phyloP scores from a whole-genome alignment of 768 basidiomycete species.

The Tricholomella constricta region DNA sequence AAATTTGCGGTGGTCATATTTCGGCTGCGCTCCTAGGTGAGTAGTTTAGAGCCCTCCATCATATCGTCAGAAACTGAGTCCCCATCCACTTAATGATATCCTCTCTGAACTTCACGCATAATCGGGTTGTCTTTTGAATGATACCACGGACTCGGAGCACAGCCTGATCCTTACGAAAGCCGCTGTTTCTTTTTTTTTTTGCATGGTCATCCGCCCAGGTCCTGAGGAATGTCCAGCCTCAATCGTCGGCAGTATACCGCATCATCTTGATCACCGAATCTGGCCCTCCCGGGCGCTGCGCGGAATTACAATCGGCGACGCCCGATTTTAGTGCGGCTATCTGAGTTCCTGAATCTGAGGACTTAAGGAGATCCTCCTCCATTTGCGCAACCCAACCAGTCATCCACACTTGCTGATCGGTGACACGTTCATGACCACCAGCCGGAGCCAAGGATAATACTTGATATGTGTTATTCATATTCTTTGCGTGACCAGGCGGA shows the following conservation, averaged over 20 bases:
- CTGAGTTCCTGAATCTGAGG: constrained; percentile 13
- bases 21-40: neutral
- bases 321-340: constrained; percentile 20
- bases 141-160: too few species aligned
- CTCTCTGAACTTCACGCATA: too few species aligned
- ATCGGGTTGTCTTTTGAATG: too few species aligned
- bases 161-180: too few species aligned
- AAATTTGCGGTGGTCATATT: neutral
- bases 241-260: constrained; percentile 4
- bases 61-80: constrained; percentile 12
- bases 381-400: constrained; percentile 2
- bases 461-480: constrained; percentile 5
- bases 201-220: neutral
- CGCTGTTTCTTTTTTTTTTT: too few species aligned
- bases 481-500: neutral
- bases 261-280: constrained; percentile 10
- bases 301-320: constrained; percentile 15
- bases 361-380: constrained; percentile 11
- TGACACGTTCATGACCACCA: constrained; percentile 4
- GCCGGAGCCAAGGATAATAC: neutral
- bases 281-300: constrained; percentile 11
- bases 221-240: neutral
- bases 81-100: constrained; percentile 1
- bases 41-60: neutral
- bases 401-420: constrained; percentile 13